Conservation (phyloP, 352 stramenopile species). For the Globisporangium middletonii region DNA sequence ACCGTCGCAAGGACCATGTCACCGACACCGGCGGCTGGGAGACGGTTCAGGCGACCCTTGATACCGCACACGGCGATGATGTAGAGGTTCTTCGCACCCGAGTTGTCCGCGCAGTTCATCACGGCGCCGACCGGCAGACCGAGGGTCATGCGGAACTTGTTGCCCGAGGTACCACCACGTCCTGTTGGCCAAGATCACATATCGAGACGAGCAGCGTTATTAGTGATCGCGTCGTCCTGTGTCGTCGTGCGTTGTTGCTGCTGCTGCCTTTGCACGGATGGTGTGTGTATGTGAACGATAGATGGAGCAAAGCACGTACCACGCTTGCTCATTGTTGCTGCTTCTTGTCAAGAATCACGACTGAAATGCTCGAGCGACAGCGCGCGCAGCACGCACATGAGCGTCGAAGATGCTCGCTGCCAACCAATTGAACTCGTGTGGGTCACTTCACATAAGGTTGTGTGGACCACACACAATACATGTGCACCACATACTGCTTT, state of each 20-base stretch:
- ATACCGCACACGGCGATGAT: slow-evolving; percentile 99
- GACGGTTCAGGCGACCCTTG: slow-evolving; percentile 98
- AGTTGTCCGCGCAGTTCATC: slow-evolving; percentile 99
- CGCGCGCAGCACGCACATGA: not conserved
- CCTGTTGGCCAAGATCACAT: slow-evolving; percentile 34
- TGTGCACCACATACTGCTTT: not conserved
- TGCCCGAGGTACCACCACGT: slow-evolving; percentile 95
- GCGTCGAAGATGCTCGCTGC: not conserved
- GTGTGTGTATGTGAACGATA: not conserved
- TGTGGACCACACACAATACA: not conserved
- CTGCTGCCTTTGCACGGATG: not conserved
- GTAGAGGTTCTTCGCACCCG: slow-evolving; percentile 99
- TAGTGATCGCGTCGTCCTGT: not conserved
- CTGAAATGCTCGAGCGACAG: slow-evolving; percentile 16
- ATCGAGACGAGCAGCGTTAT: not conserved
- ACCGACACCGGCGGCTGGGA: slow-evolving; percentile 97
- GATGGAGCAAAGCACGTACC: slow-evolving; percentile 36
- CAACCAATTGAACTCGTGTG: slow-evolving; percentile 1
- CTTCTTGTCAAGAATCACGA: slow-evolving; percentile 84
- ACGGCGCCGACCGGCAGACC: slow-evolving; percentile 98
- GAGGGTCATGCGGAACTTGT: slow-evolving; percentile 99
- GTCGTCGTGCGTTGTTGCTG: no score
- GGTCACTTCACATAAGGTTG: not conserved
- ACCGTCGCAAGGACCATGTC: slow-evolving; percentile 99
- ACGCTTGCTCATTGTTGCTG: slow-evolving; percentile 79